These are phyloP conservation scores for Aspergillus ruber DNA, from an alignment of 2,329 filamentous ascomycete genomes.

Conservation along the genomic window DNA sequence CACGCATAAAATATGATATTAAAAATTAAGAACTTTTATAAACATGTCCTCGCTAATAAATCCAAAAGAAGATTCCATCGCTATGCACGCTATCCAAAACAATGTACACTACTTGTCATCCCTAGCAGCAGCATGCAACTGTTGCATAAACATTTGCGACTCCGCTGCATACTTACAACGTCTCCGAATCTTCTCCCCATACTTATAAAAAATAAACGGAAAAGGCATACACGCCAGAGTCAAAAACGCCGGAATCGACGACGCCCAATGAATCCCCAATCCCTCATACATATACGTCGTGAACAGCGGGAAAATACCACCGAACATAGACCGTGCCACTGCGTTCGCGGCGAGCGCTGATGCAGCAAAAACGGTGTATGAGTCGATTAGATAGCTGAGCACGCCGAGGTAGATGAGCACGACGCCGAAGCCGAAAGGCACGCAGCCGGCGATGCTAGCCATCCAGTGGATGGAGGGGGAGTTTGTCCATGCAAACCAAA, in stretches of 20 bases:
- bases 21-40: too few relatives aligned
- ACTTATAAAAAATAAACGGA: conserved; percentile 23
- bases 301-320: conserved; percentile 22
- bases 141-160: not conserved
- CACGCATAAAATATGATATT: too few relatives aligned
- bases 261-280: conserved; percentile 22
- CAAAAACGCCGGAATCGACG: conserved; percentile 18
- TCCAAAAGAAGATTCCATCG: not conserved
- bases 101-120: not conserved
- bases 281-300: conserved; percentile 20
- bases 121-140: not conserved
- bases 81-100: not conserved
- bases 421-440: conserved; percentile 21
- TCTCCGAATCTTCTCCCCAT: conserved; percentile 6
- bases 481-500: conserved; percentile 30
- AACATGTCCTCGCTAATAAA: not conserved
- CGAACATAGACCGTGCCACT: conserved; percentile 19
- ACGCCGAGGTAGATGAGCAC: conserved; percentile 20
- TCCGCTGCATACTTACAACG: not conserved
- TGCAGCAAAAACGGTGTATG: conserved; percentile 21
- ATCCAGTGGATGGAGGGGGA: conserved; percentile 19
- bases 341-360: conserved; percentile 20
- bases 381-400: conserved; percentile 23
- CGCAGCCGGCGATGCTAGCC: conserved; percentile 18
- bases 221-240: conserved; percentile 20